phyloP scores from a whole-genome alignment of 805 yeast species.

The Lachancea kluyveri region DNA sequence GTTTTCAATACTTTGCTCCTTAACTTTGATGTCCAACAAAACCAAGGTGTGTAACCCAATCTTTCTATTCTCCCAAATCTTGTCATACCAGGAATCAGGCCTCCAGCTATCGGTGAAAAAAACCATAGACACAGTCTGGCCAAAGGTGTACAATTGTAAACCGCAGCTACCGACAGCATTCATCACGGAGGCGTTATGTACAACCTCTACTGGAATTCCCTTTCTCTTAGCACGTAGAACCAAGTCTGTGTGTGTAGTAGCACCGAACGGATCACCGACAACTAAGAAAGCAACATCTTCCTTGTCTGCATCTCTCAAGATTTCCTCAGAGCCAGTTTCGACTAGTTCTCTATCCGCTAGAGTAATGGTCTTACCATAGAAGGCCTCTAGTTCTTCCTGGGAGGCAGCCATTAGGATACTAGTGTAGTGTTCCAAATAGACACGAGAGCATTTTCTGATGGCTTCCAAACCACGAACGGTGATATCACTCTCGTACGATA shows the following conservation, averaged over 20 bases:
- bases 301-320: conserved; percentile 65
- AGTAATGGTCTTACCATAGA: conserved; percentile 78
- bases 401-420: conserved; percentile 93
- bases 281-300: conserved; percentile 92
- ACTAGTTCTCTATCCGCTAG: conserved; percentile 94
- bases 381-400: conserved; percentile 63
- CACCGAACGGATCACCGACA: conserved; percentile 97
- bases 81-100: conserved; percentile 91
- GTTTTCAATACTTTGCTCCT: conserved; percentile 92
- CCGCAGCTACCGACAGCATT: conserved; percentile 99
- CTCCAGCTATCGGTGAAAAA: conserved; percentile 94
- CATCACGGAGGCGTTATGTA: conserved; percentile 96
- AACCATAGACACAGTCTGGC: conserved; percentile 95
- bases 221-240: conserved; percentile 86
- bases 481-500: conserved; percentile 82
- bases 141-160: conserved; percentile 87
- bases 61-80: conserved; percentile 80
- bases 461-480: conserved; percentile 91
- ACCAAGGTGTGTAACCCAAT: conserved; percentile 89
- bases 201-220: conserved; percentile 67
- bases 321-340: conserved; percentile 80
- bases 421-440: conserved; percentile 94
- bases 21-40: conserved; percentile 87
- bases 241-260: conserved; percentile 95
- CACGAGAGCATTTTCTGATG: conserved; percentile 76